Conservation (phyloP, 306 rosid genomes). For the Cicer cuneatum region DNA sequence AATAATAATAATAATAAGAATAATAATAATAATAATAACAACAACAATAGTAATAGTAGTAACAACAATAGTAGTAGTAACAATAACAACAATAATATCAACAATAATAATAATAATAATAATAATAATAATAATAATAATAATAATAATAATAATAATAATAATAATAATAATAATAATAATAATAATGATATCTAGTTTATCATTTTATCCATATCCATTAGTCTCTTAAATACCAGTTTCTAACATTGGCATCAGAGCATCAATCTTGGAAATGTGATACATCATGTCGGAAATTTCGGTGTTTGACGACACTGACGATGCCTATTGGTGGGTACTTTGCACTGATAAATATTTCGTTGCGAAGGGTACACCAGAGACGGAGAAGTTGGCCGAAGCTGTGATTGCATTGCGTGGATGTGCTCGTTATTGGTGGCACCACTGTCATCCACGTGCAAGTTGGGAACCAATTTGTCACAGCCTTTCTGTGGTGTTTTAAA, state of each 20-base stretch:
- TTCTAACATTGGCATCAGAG: background rate
- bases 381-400: background rate
- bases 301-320: background rate
- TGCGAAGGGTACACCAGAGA: background rate
- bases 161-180: too few relatives aligned
- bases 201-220: too few relatives aligned
- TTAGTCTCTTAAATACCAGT: background rate
- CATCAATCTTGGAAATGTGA: background rate
- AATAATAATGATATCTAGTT: too few relatives aligned
- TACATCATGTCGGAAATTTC: background rate
- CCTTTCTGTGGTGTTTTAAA: background rate
- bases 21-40: too few relatives aligned
- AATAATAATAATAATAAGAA: too few relatives aligned
- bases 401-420: background rate
- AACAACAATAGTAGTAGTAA: too few relatives aligned
- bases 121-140: too few relatives aligned
- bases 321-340: constrained; percentile 17
- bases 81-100: too few relatives aligned
- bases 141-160: too few relatives aligned
- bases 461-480: background rate
- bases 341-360: background rate
- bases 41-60: too few relatives aligned
- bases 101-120: too few relatives aligned
- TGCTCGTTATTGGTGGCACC: constrained; percentile 12
- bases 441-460: background rate